A percentile compares a stretch with the other conserved stretches of the same genome.
phyloP scores from a whole-genome alignment of 2,329 filamentous ascomycete genomes.

The Colletotrichum tanaceti region DNA sequence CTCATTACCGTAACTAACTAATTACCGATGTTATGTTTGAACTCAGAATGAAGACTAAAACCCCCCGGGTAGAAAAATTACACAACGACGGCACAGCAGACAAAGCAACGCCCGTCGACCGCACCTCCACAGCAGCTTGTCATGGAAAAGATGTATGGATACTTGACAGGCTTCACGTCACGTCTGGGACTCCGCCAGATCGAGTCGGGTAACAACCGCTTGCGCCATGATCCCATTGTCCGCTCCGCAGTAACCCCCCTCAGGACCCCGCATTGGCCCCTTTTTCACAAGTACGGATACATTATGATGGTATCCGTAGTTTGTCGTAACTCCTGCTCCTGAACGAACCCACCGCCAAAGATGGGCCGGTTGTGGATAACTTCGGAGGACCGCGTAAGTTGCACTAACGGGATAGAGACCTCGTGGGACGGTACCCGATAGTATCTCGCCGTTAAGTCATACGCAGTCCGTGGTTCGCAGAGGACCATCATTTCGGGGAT shows the following conservation, averaged over 20 bases:
- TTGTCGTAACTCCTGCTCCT: not conserved
- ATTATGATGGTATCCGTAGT: too few relatives aligned
- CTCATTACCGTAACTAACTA: too few relatives aligned
- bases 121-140: too few relatives aligned
- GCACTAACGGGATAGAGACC: conserved; percentile 13
- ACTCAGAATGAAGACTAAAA: too few relatives aligned
- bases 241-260: not conserved
- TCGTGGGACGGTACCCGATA: conserved; percentile 19
- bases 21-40: too few relatives aligned
- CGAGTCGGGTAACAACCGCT: not conserved
- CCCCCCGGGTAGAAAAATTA: not conserved
- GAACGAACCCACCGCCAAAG: conserved; percentile 19
- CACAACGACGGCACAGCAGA: conserved; percentile 1
- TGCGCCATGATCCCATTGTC: not conserved
- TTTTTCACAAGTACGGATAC: not conserved
- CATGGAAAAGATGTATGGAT: not conserved
- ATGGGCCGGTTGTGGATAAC: conserved; percentile 33
- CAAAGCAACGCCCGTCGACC: not conserved
- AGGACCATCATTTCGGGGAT: conserved; percentile 27
- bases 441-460: conserved; percentile 1
- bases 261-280: not conserved
- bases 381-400: conserved; percentile 5
- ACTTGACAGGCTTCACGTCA: not conserved
- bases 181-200: not conserved
- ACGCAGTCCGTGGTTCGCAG: not conserved